phyloP scores from a whole-genome alignment of 1,284 basidiomycete species.

The Microstroma glucosiphilum region DNA sequence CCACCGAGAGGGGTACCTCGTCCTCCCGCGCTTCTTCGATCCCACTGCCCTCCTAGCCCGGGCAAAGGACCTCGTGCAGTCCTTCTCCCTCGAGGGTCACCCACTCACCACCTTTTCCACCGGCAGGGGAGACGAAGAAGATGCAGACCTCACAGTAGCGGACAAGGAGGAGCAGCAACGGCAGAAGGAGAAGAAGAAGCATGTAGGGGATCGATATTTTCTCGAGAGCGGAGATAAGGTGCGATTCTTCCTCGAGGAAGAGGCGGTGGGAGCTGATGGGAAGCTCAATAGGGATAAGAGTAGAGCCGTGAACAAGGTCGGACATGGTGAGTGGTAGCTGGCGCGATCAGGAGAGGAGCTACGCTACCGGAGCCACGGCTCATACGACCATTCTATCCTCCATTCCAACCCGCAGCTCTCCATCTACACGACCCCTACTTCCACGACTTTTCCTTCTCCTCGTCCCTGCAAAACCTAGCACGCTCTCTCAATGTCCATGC shows the following conservation, averaged over 20 bases:
- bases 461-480: slow-evolving; percentile 24
- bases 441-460: slow-evolving; percentile 26
- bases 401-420: slow-evolving; percentile 54
- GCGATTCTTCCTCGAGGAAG: slow-evolving; percentile 78
- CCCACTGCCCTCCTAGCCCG: slow-evolving; percentile 58
- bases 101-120: slow-evolving; percentile 88
- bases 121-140: slow-evolving; percentile 58
- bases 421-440: slow-evolving; percentile 79
- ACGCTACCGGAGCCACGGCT: neutral
- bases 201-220: slow-evolving; percentile 79
- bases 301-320: slow-evolving; percentile 34
- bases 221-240: slow-evolving; percentile 72
- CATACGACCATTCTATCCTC: slow-evolving; percentile 1
- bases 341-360: too few relatives aligned
- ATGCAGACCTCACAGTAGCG: slow-evolving; percentile 64
- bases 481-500: slow-evolving; percentile 23
- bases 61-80: slow-evolving; percentile 65
- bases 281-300: slow-evolving; percentile 20
- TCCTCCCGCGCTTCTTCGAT: slow-evolving; percentile 69
- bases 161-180: neutral
- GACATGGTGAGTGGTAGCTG: slow-evolving; percentile 19
- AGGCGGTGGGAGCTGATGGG: slow-evolving; percentile 55
- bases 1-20: slow-evolving; percentile 61
- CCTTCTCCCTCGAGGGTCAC: slow-evolving; percentile 71
- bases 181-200: slow-evolving; percentile 7